Conservation (phyloP, 2,329 filamentous ascomycete species). For the Diaporthe sp. region DNA sequence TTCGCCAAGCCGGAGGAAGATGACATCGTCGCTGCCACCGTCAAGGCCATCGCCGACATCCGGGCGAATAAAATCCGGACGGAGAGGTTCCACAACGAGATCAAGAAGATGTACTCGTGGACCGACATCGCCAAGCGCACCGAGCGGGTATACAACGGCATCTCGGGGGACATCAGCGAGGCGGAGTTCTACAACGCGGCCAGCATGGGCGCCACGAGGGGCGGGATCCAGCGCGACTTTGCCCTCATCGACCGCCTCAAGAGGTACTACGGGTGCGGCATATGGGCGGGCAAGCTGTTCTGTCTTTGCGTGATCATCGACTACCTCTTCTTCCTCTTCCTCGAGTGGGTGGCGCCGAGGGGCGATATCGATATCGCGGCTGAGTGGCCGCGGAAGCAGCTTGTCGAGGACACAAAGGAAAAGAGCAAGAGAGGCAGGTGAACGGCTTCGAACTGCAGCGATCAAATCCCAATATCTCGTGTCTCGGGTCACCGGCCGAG, state of each 20-base stretch:
- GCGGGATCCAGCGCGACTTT: slow-evolving; percentile 81
- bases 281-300: slow-evolving; percentile 98
- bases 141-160: slow-evolving; percentile 94
- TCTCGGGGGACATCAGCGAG: slow-evolving; percentile 87
- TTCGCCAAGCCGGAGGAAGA: slow-evolving; percentile 98
- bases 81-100: slow-evolving; percentile 95
- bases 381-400: slow-evolving; percentile 87
- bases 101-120: slow-evolving; percentile 99
- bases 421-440: slow-evolving; percentile 37
- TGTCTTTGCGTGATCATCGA: slow-evolving; percentile 95
- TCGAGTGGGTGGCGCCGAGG: slow-evolving; percentile 89
- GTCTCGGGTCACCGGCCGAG: not conserved
- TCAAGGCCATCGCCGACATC: slow-evolving; percentile 88
- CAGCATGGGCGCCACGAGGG: slow-evolving; percentile 79
- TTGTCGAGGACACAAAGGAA: slow-evolving; percentile 38
- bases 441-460: not conserved
- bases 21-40: slow-evolving; percentile 90
- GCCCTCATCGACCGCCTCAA: slow-evolving; percentile 95
- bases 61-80: slow-evolving; percentile 90
- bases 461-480: not conserved
- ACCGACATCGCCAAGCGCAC: slow-evolving; percentile 94
- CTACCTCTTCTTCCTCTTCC: slow-evolving; percentile 88
- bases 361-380: slow-evolving; percentile 89
- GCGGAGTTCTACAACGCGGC: slow-evolving; percentile 85
- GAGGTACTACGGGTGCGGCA: slow-evolving; percentile 96